Conservation (phyloP, 179 eudicot species). For the Heliamphora pulchella region DNA sequence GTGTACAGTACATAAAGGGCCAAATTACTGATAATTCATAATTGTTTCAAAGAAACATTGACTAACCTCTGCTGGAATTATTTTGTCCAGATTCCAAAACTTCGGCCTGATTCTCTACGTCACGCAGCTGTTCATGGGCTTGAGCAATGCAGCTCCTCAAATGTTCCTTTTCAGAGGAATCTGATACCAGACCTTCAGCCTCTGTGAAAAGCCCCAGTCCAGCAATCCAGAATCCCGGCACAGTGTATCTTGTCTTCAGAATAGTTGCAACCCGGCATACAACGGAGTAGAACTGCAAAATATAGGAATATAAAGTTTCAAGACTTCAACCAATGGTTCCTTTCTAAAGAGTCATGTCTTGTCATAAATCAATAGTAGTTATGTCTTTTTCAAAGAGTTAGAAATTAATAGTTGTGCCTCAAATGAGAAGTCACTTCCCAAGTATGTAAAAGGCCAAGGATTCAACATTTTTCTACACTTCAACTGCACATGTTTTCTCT, state of each 20-base stretch:
- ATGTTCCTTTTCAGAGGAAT: slow-evolving; percentile 41
- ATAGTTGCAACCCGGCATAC: slow-evolving; percentile 69
- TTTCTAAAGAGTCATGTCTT: too few relatives aligned
- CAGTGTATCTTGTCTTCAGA: slow-evolving; percentile 76
- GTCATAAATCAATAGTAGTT: too few relatives aligned
- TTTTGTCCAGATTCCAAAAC: slow-evolving; percentile 18
- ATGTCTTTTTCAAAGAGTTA: too few relatives aligned
- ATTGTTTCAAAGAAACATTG: not conserved
- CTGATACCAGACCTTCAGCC: slow-evolving; percentile 36
- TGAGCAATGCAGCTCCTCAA: slow-evolving; percentile 42
- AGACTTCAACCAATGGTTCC: too few relatives aligned
- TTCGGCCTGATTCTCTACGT: slow-evolving; percentile 33
- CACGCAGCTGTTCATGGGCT: slow-evolving; percentile 40
- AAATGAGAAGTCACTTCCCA: too few relatives aligned
- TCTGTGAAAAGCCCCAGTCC: slow-evolving; percentile 64
- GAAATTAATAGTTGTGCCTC: too few relatives aligned
- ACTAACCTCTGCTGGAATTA: slow-evolving; percentile 27
- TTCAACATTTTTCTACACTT: too few relatives aligned
- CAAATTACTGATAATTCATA: not conserved
- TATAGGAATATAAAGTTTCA: not conserved
- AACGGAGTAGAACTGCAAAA: slow-evolving; percentile 52
- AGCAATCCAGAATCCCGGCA: slow-evolving; percentile 69
- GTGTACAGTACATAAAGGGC: not conserved
- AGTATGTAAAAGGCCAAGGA: too few relatives aligned
- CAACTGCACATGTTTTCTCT: too few relatives aligned